phyloP scores from a whole-genome alignment of 306 rosid genomes.

The Hippophae gyantsensis region DNA sequence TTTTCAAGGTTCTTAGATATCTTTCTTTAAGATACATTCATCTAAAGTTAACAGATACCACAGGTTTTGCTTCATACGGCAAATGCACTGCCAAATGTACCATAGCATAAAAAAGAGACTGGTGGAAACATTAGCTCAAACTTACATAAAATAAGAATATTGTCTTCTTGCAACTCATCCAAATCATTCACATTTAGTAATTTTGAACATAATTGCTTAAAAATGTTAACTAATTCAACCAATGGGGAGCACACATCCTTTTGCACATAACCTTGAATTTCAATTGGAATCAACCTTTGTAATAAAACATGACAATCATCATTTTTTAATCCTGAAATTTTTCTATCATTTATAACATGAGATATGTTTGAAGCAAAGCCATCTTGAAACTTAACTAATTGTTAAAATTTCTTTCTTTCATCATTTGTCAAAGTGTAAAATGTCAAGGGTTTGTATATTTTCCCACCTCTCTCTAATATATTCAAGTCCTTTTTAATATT shows the following conservation, averaged over 20 bases:
- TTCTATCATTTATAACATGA: too few relatives aligned
- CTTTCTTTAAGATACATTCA: not conserved
- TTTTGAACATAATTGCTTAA: constrained; percentile 4
- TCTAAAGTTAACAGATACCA: not conserved
- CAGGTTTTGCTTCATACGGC: not conserved
- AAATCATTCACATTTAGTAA: not conserved
- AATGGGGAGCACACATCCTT: too few relatives aligned
- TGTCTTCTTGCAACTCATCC: not conserved
- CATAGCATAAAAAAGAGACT: not conserved
- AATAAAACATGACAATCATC: constrained; percentile 2
- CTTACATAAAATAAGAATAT: not conserved
- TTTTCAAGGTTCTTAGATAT: not conserved
- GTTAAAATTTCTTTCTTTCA: not conserved
- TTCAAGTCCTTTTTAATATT: not conserved
- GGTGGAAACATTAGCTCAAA: not conserved
- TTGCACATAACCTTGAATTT: not conserved
- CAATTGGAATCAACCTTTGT: not conserved
- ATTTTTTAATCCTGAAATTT: not conserved
- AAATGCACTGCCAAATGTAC: constrained; percentile 3
- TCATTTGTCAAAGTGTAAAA: not conserved
- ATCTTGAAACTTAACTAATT: not conserved
- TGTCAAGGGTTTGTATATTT: not conserved
- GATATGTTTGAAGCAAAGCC: too few relatives aligned
- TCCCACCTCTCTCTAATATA: not conserved
- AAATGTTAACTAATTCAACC: not conserved